Base-by-base conservation (phyloP, 2,329 filamentous ascomycete species). In the Geosmithia flava region DNA sequence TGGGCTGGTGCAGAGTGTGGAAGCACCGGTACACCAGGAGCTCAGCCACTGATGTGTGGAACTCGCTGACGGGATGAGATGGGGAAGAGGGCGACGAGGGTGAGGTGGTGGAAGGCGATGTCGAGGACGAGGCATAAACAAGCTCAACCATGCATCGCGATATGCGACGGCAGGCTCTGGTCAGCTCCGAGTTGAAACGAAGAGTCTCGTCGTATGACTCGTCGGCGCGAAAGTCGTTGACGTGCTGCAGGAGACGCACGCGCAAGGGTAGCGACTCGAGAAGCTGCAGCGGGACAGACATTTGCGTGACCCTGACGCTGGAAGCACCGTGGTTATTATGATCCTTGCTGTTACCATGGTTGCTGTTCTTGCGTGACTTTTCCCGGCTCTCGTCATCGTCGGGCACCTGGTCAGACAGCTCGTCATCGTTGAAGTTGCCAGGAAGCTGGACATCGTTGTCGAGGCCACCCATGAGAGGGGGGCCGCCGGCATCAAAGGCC, bases 1-100 rank as follows among this genome's bases (percentile, higher is more conserved):
- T 69, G 0, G 70, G 69, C 39, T 75, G 71, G 52, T 83, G 78
- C 0, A 83, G 67, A 0, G 70, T 67, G 13, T 80, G 63, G 53
- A 74, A 70, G 52, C 67, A 71, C 20, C 69, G 69, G 47, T 72
- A 69, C 2, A 69, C 58, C 48, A 68, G 57, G 46, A 70, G 59
- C 49, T 74, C 69, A 1, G 64, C 62, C 7, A 71, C 51, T 1
- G 65, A 63, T 8, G 67, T 54, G 48, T 73, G 70, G 49, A 74
- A 74, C 3, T 55, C 55, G 16, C 54, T 59, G 19, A 66, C 55
- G 7, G 46, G 41, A 42, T 42, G 19, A 10, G n/a, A 19, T 7
- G 40, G 40, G 8, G 15, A 20, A 16, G 40, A 42, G n/a, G n/a
- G 10, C n/a, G n/a, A 19, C 8, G n/a, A 10, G 7, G 40, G 19